phyloP scores from a whole-genome alignment of 306 rosid genomes.

The Pyrus communis region DNA sequence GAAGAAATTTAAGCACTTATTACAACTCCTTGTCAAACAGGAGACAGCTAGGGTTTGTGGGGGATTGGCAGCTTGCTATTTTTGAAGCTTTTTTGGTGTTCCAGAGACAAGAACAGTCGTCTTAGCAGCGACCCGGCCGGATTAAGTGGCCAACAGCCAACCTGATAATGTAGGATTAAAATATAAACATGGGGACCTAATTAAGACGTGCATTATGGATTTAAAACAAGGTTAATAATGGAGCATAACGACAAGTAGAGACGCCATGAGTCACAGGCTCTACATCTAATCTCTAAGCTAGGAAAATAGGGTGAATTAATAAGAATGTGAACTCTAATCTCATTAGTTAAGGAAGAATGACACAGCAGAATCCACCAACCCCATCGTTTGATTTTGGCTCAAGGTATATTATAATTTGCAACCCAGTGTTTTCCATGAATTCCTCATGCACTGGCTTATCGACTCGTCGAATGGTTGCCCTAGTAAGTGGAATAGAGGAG shows the following conservation, averaged over 20 bases:
- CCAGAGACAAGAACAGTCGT: conserved; percentile 25
- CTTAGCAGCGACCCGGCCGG: conserved; percentile 25
- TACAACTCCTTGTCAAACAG: background rate
- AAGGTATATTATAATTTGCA: background rate
- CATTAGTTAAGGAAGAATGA: conserved; percentile 20
- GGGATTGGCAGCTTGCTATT: conserved; percentile 21
- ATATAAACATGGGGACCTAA: conserved; percentile 15
- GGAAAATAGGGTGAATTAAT: conserved; percentile 15
- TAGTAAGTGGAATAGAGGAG: background rate
- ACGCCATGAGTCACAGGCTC: conserved; percentile 62
- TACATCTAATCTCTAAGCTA: conserved; percentile 29
- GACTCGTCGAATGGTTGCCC: conserved; percentile 7
- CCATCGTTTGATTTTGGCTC: conserved; percentile 22
- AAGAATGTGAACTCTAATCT: background rate
- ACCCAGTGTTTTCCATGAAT: background rate
- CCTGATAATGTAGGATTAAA: conserved; percentile 41
- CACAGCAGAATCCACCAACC: conserved; percentile 24
- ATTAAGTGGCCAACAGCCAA: conserved; percentile 81
- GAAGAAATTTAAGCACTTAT: background rate
- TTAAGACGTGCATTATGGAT: conserved; percentile 19
- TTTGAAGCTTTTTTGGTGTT: conserved; percentile 11
- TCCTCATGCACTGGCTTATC: conserved; percentile 7
- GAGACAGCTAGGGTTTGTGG: background rate
- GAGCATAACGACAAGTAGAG: conserved; percentile 48
- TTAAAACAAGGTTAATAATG: conserved; percentile 34